Percentiles rank a stretch among this genome's conserved stretches.
Evolutionary conservation across 2,329 filamentous ascomycete genomes (phyloP).

Genomic region (Neopestalotiopsis sp.): DNA sequence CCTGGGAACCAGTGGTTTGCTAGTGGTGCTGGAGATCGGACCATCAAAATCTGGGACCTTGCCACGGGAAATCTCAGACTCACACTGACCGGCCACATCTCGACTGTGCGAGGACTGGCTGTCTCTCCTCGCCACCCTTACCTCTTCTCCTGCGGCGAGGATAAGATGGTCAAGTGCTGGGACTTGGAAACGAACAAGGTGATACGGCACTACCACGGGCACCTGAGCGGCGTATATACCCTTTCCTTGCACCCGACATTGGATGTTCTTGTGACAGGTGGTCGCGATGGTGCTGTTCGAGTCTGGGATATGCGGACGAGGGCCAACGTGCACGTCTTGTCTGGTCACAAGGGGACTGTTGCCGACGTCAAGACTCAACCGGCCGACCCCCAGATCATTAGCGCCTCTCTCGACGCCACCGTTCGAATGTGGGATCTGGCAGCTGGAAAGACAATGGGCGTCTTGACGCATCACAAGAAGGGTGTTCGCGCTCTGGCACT

Average conservation of each 20-base stretch:
- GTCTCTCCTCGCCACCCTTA: constrained; percentile 95
- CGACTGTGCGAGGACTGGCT: constrained; percentile 87
- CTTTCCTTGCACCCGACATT: constrained; percentile 91
- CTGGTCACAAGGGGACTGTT: constrained; percentile 89
- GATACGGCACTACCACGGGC: constrained; percentile 95
- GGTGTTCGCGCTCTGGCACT: constrained; percentile 83
- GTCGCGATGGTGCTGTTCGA: constrained; percentile 89
- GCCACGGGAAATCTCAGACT: constrained; percentile 83
- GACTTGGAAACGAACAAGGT: constrained; percentile 99
- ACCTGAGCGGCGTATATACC: constrained; percentile 94
- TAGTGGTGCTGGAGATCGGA: constrained; percentile 91
- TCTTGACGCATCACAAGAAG: constrained; percentile 98
- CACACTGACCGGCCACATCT: constrained; percentile 93
- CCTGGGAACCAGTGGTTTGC: constrained; percentile 98
- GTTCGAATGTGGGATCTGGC: constrained; percentile 95
- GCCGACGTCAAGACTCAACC: constrained; percentile 91
- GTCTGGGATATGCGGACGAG: constrained; percentile 99
- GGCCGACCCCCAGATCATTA: constrained; percentile 94
- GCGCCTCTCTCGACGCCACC: constrained; percentile 88
- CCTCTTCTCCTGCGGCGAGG: constrained; percentile 95
- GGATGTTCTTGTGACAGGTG: constrained; percentile 93
- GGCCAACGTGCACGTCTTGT: constrained; percentile 92
- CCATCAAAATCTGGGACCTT: constrained; percentile 98
- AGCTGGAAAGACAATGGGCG: constrained; percentile 93
- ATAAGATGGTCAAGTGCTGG: constrained; percentile 99